Evolutionary conservation across 495 filamentous ascomycete species (phyloP), one percentile per base, ranked within the genome.

Genomic region (Sporormia fimetaria): DNA sequence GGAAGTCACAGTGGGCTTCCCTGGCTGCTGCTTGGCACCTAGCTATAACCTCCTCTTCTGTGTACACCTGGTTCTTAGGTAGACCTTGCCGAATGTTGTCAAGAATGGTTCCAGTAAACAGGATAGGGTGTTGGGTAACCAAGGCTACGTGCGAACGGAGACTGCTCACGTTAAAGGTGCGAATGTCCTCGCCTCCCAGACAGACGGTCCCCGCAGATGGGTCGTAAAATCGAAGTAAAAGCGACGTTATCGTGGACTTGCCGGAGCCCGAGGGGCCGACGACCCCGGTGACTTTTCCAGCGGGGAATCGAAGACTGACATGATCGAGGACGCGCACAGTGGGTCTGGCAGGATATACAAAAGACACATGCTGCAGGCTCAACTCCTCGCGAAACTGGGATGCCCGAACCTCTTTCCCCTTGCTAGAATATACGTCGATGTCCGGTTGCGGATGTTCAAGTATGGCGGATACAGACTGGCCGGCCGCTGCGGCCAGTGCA

Each of bases 401-500:
- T n/a, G 6, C 7, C 15, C 20, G 5, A 8, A 12, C 12, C 30
- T 9, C 22, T 3, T 23, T 23, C 21, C 52, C 42, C 1, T 66
- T 40, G 0, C 58, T 52, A 7, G 52, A 58, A 25, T 62, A 58
- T 2, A 59, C 40, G 43, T 63, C 48, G 28, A 67, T 60, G 3
- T 35, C 18, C 3, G 56, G 43, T n/a, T 60, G 47, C 0, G 55
- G 54, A 2, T 63, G 47, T 29, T 75, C 68, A 1, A 77, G 64
- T 1, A 75, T 47, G 3, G 52, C 56, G 10, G 70, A 63, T 25
- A 75, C 67, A 20, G 57, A 50, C 7, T 49, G 48, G 3, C 66
- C 60, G 0, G 73, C 68, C 2, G 64, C 57, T 2, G 64, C 64
- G 0, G 72, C 73, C 8, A 65, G 57, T 3, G 63, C 60, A 8